Evolutionary conservation across 2,329 filamentous ascomycete species (phyloP).

Genomic region (Cladosporium sp.): DNA sequence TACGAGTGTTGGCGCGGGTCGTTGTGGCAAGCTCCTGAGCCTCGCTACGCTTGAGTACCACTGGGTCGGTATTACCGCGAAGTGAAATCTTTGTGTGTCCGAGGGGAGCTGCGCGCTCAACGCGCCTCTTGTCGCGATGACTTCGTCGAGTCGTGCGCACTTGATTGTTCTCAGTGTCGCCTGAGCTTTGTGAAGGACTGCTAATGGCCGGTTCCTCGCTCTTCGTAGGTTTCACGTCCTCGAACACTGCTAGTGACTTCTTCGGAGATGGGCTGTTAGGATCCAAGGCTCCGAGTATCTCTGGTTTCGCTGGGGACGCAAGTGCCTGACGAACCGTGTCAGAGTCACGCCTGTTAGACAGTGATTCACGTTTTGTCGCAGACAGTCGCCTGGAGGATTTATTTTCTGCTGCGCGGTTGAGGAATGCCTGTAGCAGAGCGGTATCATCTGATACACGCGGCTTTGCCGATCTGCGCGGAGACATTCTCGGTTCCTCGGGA

Average conservation of each 20-base stretch:
- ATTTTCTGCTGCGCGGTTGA: constrained; percentile 50
- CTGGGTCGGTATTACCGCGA: constrained; percentile 43
- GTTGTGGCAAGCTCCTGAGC: constrained; percentile 49
- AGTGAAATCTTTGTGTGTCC: constrained; percentile 43
- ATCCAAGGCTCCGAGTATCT: constrained; percentile 48
- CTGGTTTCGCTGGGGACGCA: constrained; percentile 43
- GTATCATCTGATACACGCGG: constrained; percentile 49
- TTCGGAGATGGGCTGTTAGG: constrained; percentile 48
- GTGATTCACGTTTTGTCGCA: constrained; percentile 42
- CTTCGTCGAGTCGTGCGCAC: constrained; percentile 20
- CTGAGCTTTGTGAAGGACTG: constrained; percentile 1
- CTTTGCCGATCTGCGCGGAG: constrained; percentile 29
- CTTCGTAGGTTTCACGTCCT: background rate
- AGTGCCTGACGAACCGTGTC: constrained; percentile 49
- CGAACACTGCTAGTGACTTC: constrained; percentile 22
- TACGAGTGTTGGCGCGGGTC: constrained; percentile 51
- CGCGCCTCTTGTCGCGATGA: constrained; percentile 20
- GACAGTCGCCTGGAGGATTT: constrained; percentile 36
- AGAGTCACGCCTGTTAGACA: constrained; percentile 50
- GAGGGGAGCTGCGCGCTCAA: constrained; percentile 13
- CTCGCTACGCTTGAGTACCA: constrained; percentile 49
- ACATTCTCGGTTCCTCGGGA: constrained; percentile 34
- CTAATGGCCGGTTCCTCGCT: background rate
- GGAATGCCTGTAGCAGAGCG: constrained; percentile 50
- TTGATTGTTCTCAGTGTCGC: constrained; percentile 2